Evolutionary conservation across 2,329 filamentous ascomycete species (phyloP), one percentile per base, ranked within the genome.

Genomic region (Diaporthe amygdali): DNA sequence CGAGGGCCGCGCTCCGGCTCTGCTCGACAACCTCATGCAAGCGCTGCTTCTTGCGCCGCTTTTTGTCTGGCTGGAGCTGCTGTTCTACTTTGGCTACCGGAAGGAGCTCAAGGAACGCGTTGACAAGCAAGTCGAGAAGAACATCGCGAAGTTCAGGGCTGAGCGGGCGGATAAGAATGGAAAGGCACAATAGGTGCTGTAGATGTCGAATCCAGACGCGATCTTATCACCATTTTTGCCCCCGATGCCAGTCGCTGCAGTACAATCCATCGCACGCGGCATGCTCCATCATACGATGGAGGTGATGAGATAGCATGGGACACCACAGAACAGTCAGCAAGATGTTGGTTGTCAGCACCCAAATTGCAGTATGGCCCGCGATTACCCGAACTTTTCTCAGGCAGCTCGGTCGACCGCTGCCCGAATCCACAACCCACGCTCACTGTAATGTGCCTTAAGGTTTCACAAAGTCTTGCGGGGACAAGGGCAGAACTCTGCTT

Each of bases 31-130:
- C 78, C 83, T 98, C 51, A 87, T 97, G 59, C 96, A 98, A 83
- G 95, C 96, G 34, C 82, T 98, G 74, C 96, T 98, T 78, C 87
- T 98, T 30, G 96, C 96, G 0, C 96, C 96, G 10, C 92, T 99
- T 78, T 99, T 98, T 77, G 96, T 98, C 71, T 99, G 96, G 94
- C 92, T 99, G 77, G 95, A 98, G 84, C 84, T 97, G 30, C 87
- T 99, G 32, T 99, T 99, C 85, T 91, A 88, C 77, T 89, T 97
- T 64, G 96, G 96, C 61, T 99, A 98, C 82, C 90, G 96, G 72
- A 93, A 92, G 1, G 95, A 97, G 81, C 86, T 99, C 76, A 94
- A 96, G 84, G 88, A 89, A 72, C 90, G 96, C 64, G 90, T 98
- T 54, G 90, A 96, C 73, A 91, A 91, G 79, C 90, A 89, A 46